Percentiles rank a stretch among this genome's conserved stretches.
Evolutionary conservation across 768 basidiomycete species (phyloP).

Genomic region (Stropharia rugosoannulata): DNA sequence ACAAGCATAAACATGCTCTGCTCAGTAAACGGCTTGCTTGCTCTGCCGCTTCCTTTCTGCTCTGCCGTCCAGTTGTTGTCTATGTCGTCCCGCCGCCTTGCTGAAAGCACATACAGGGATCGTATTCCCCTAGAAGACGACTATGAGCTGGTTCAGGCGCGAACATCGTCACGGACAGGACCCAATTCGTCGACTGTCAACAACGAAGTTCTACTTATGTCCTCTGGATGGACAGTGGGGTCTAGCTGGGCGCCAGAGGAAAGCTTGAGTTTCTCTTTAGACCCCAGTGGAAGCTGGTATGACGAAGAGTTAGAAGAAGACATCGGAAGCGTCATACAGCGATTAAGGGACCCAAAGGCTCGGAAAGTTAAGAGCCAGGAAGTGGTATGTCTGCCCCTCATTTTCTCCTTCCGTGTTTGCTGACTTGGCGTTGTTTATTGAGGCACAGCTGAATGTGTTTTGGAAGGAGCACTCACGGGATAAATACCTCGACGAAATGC

Average conservation of each 20-base stretch:
- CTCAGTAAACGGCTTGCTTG: no score
- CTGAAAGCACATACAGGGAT: background rate
- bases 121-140: background rate
- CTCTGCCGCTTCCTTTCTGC: no score
- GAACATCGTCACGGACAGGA: background rate
- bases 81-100: no score
- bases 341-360: background rate
- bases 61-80: no score
- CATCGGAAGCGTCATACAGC: background rate
- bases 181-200: background rate
- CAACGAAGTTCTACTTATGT: background rate
- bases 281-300: slow-evolving; percentile 4
- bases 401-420: background rate
- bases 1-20: no score
- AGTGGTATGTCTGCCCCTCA: background rate
- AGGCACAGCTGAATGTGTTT: slow-evolving; percentile 1
- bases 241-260: slow-evolving; percentile 2
- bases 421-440: background rate
- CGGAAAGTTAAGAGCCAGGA: background rate
- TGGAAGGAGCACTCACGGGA: slow-evolving; percentile 7
- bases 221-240: background rate
- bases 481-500: slow-evolving; percentile 8
- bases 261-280: slow-evolving; percentile 1
- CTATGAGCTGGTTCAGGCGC: background rate
- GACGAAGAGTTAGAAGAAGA: slow-evolving; percentile 10